These are phyloP conservation scores for Cryphonectria radicalis DNA, from an alignment of 2,329 filamentous ascomycete genomes.

Conservation along the genomic window DNA sequence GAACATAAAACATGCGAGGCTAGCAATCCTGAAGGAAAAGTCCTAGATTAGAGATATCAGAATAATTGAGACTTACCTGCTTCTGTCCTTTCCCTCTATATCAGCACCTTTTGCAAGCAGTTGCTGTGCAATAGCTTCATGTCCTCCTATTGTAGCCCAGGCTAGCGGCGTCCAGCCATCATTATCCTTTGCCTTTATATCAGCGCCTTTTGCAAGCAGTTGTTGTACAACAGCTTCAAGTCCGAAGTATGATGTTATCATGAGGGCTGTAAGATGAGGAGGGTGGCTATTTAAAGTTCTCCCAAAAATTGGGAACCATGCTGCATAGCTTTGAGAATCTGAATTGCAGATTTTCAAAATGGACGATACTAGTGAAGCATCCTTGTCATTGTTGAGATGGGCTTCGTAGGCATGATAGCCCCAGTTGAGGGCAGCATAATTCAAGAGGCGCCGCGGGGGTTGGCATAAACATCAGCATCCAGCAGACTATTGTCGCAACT, in stretches of 20 bases:
- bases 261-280: not conserved
- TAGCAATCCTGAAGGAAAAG: no score
- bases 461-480: not conserved
- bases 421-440: not conserved
- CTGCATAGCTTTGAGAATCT: not conserved
- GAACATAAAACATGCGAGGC: no score
- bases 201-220: not conserved
- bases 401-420: slow-evolving; percentile 10
- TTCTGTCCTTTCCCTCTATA: not conserved
- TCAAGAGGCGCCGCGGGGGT: not conserved
- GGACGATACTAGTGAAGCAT: not conserved
- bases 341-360: not conserved
- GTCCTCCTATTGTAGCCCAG: not conserved
- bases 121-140: not conserved
- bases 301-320: not conserved
- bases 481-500: not conserved
- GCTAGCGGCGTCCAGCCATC: not conserved
- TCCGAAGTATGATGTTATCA: not conserved
- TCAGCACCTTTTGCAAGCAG: not conserved
- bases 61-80: no score
- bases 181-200: not conserved
- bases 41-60: no score
- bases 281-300: no score
- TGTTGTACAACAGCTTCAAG: not conserved
- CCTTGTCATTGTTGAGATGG: slow-evolving; percentile 6